Conservation (phyloP, 129 eudicot species). For the Helichrysum umbraculigerum region DNA sequence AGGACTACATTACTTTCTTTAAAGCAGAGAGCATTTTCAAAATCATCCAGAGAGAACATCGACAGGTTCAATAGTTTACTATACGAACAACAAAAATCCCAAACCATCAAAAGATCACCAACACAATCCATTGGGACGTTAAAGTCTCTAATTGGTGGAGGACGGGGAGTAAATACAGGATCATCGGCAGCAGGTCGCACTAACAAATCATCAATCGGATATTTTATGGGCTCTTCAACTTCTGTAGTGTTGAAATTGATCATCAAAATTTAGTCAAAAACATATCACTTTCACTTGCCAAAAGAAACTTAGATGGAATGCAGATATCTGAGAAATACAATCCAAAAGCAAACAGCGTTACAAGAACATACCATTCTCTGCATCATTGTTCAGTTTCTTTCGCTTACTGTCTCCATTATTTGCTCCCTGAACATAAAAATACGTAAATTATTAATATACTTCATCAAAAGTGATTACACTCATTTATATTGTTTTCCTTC, state of each 20-base stretch:
- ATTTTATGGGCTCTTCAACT: conserved; percentile 48
- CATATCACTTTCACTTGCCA: conserved; percentile 7
- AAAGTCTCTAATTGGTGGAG: conserved; percentile 66
- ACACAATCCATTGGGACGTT: conserved; percentile 79
- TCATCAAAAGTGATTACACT: neutral
- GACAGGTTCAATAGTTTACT: conserved; percentile 66
- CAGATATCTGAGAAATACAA: neutral
- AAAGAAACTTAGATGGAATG: conserved; percentile 13
- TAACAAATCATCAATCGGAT: conserved; percentile 84
- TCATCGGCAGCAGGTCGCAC: conserved; percentile 69
- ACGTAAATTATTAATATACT: conserved; percentile 4
- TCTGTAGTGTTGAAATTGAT: conserved; percentile 37
- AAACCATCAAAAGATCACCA: conserved; percentile 86
- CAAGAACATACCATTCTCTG: conserved; percentile 39
- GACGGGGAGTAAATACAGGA: conserved; percentile 56
- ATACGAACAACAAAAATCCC: conserved; percentile 87
- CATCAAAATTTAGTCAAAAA: conserved; percentile 17
- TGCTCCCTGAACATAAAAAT: conserved; percentile 38
- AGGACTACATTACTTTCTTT: conserved; percentile 78
- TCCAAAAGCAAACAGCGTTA: conserved; percentile 5
- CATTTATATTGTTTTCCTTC: neutral
- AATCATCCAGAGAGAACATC: conserved; percentile 78
- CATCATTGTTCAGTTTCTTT: conserved; percentile 35
- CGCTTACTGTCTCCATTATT: conserved; percentile 37
- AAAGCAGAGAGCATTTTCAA: conserved; percentile 76